Evolutionary conservation across 2,329 filamentous ascomycete species (phyloP).

Genomic region (Phyllosticta citribraziliensis): DNA sequence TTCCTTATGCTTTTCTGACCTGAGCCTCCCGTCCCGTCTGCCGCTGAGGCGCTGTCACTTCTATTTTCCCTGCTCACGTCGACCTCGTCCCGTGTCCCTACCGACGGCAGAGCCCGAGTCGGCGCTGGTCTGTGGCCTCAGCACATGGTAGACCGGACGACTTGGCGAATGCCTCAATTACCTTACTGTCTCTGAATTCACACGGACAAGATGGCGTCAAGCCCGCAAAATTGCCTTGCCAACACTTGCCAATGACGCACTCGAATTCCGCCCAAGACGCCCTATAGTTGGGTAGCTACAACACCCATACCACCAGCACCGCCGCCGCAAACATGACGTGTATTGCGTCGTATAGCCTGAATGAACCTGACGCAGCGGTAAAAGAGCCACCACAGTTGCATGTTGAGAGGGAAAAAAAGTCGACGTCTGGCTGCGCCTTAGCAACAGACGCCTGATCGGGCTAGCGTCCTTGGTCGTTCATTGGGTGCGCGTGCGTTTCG

Average conservation of each 20-base stretch:
- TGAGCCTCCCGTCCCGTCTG: not conserved
- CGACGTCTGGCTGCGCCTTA: not conserved
- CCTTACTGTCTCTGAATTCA: not conserved
- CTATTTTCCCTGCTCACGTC: no score
- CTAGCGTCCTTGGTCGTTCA: not conserved
- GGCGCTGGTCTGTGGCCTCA: no score
- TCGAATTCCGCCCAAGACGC: not conserved
- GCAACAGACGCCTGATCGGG: not conserved
- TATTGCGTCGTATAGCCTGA: not conserved
- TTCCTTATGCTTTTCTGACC: not conserved
- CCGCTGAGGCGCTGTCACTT: not conserved
- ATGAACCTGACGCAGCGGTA: not conserved
- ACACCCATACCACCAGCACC: not conserved
- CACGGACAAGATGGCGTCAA: not conserved
- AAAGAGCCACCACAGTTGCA: not conserved
- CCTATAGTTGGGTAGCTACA: not conserved
- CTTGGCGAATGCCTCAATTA: no score
- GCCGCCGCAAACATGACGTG: not conserved
- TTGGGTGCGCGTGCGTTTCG: not conserved
- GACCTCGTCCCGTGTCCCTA: no score
- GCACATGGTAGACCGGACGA: no score
- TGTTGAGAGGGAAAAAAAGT: not conserved
- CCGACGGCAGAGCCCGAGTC: not conserved
- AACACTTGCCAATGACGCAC: not conserved
- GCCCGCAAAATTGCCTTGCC: not conserved